Percentiles rank a stretch among this genome's conserved stretches.
These are phyloP conservation scores for Pythium monospermum DNA, from an alignment of 352 stramenopile genomes.

Conservation along the genomic window DNA sequence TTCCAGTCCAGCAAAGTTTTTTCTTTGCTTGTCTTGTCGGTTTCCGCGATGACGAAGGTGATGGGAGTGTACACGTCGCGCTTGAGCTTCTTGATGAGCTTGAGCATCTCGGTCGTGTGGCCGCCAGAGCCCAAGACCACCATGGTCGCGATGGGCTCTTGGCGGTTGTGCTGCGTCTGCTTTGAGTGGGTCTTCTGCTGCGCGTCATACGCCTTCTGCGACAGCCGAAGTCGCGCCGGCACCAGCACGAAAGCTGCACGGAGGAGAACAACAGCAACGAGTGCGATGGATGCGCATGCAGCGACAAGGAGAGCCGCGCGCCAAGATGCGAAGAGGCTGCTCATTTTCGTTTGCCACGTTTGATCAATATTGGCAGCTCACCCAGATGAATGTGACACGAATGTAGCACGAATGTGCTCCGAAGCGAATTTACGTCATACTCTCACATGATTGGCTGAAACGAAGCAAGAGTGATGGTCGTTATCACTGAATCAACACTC, in stretches of 20 bases:
- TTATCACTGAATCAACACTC: neutral
- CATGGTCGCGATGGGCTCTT: slow-evolving; percentile 69
- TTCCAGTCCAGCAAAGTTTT: slow-evolving; percentile 74
- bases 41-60: slow-evolving; percentile 87
- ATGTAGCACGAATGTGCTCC: neutral
- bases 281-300: neutral
- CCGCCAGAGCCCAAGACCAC: slow-evolving; percentile 85
- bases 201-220: slow-evolving; percentile 8
- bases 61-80: slow-evolving; percentile 77
- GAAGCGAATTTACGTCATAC: neutral
- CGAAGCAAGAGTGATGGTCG: neutral
- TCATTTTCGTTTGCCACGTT: neutral
- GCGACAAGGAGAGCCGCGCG: neutral
- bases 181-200: slow-evolving; percentile 5
- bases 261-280: slow-evolving; percentile 2
- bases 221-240: slow-evolving; percentile 12
- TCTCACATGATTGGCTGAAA: slow-evolving; percentile 2
- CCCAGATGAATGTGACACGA: neutral
- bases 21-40: slow-evolving; percentile 87
- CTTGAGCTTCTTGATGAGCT: slow-evolving; percentile 85
- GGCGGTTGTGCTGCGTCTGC: too few relatives aligned
- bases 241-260: slow-evolving; percentile 16
- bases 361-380: neutral
- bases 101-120: slow-evolving; percentile 95
- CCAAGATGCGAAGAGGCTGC: neutral